Conservation (phyloP, 2,329 filamentous ascomycete genomes). For the Corynespora cassiicola region DNA sequence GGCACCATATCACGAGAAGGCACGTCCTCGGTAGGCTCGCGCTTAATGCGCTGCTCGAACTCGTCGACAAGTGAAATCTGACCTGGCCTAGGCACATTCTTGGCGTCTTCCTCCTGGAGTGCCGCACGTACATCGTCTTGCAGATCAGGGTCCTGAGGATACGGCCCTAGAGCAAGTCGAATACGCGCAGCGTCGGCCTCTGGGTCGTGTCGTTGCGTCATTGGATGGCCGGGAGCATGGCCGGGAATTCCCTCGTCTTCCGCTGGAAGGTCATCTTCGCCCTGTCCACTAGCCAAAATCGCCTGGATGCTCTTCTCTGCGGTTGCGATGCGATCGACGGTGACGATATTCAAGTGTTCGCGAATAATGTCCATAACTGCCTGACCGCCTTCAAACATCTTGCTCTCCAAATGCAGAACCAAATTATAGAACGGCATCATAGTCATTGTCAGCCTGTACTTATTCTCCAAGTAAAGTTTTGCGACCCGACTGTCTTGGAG, state of each 20-base stretch:
- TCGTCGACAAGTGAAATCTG: slow-evolving; percentile 80
- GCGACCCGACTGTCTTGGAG: slow-evolving; percentile 77
- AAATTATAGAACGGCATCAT: slow-evolving; percentile 82
- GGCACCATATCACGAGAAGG: slow-evolving; percentile 82
- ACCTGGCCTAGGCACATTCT: slow-evolving; percentile 74
- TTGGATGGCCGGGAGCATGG: slow-evolving; percentile 69
- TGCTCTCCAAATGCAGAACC: slow-evolving; percentile 88
- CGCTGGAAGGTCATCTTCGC: slow-evolving; percentile 63
- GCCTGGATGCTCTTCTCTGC: slow-evolving; percentile 66
- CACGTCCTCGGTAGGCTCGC: slow-evolving; percentile 85
- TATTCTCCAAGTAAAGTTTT: slow-evolving; percentile 82
- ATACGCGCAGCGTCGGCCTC: slow-evolving; percentile 57
- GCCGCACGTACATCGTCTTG: slow-evolving; percentile 87
- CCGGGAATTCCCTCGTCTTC: slow-evolving; percentile 75
- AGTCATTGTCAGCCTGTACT: slow-evolving; percentile 90
- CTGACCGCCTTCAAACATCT: slow-evolving; percentile 78
- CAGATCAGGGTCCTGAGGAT: slow-evolving; percentile 83
- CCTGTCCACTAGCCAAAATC: slow-evolving; percentile 62
- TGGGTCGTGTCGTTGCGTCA: slow-evolving; percentile 64
- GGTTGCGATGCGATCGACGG: slow-evolving; percentile 61
- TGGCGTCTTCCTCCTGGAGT: slow-evolving; percentile 82
- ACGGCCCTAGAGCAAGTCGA: slow-evolving; percentile 76
- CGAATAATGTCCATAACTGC: slow-evolving; percentile 78
- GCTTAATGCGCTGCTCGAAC: slow-evolving; percentile 86
- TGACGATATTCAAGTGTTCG: slow-evolving; percentile 64